A percentile compares a stretch with the other conserved stretches of the same genome.
Conservation (phyloP, 192 early-diverging fungal genomes). For the Rhizophagus sp. region DNA sequence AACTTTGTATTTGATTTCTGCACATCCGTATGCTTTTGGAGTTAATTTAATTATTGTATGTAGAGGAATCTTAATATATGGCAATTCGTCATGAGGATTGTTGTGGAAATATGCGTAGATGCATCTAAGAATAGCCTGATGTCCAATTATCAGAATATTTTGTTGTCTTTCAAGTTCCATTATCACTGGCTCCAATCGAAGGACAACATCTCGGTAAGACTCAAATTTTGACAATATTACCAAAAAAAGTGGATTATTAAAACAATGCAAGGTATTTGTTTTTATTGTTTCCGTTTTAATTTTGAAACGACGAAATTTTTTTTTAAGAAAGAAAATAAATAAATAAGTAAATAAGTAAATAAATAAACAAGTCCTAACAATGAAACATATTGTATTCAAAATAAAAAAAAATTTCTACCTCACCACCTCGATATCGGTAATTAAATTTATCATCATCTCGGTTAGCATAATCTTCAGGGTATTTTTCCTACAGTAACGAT, state of each 20-base stretch:
- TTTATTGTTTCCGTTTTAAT: background rate
- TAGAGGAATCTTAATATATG: conserved; percentile 98
- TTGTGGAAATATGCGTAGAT: conserved; percentile 99
- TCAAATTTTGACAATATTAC: conserved; percentile 7
- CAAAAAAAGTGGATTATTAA: background rate
- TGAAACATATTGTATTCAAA: background rate
- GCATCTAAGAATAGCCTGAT: conserved; percentile 96
- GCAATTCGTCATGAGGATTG: conserved; percentile 90
- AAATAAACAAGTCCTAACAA: background rate
- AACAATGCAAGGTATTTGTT: background rate
- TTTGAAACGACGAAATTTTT: background rate
- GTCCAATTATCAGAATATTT: conserved; percentile 94
- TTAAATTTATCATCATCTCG: conserved; percentile 97
- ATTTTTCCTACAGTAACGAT: conserved; percentile 52
- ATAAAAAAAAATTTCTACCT: conserved; percentile 34
- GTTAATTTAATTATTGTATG: conserved; percentile 98
- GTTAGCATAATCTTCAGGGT: conserved; percentile 92
- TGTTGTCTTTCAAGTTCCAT: conserved; percentile 99
- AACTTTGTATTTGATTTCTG: conserved; percentile 90
- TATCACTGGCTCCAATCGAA: conserved; percentile 96
- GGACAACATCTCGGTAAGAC: conserved; percentile 96
- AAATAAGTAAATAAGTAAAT: background rate
- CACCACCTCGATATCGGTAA: conserved; percentile 81
- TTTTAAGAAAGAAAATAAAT: background rate
- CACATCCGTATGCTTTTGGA: conserved; percentile 94